Base-by-base conservation (phyloP, 192 early-diverging fungal genomes). In the Lobosporangium transversale region DNA sequence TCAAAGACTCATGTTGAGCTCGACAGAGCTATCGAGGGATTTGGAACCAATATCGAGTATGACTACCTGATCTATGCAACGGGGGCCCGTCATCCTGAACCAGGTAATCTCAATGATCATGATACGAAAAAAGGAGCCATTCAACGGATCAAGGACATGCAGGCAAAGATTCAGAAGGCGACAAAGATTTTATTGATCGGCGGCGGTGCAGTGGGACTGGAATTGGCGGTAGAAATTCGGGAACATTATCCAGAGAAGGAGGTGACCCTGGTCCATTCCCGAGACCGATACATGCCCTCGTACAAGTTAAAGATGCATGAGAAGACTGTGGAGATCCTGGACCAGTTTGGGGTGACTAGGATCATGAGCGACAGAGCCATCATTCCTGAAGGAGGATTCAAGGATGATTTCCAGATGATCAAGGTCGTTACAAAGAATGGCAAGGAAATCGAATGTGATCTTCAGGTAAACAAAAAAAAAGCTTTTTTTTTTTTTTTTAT, bases 171-270 rank as follows among this genome's bases (percentile, higher is more conserved):
- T 58, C 71, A 70, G 21, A 55, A 79, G 29, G 82, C 89, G 10
- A 79, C 85, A 44, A 84, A 83, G 27, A 80, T 92, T 21, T 40
- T 93, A 15, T 71, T 94, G 10, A 87, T 90, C 37, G 93, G 93
- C 40, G 93, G 88, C 24, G 93, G 93, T 20, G 88, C 90, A 15
- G 88, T 90, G 10, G 94, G 91, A 33, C 73, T 93, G 35, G 94
- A 94, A 59, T 57, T 94, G 61, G 92, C 93, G 8, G 90, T 84
- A 1, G 94, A 96, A 73, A 88, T 92, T 67, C 80, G 79, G 12
- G 83, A 85, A 18, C 78, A 85, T 57, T 88, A 82, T 45, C 89
- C 89, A 11, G 65, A 75, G 36, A 88, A 85, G 53, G 78, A 86
- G 8, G 89, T 91, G 29, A 90, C 85, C 0, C 48, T 92, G 32